Percentiles rank a stretch among this genome's conserved stretches.
These are phyloP conservation scores for Ramularia endophylla DNA, from an alignment of 2,329 filamentous ascomycete species.

Conservation along the genomic window DNA sequence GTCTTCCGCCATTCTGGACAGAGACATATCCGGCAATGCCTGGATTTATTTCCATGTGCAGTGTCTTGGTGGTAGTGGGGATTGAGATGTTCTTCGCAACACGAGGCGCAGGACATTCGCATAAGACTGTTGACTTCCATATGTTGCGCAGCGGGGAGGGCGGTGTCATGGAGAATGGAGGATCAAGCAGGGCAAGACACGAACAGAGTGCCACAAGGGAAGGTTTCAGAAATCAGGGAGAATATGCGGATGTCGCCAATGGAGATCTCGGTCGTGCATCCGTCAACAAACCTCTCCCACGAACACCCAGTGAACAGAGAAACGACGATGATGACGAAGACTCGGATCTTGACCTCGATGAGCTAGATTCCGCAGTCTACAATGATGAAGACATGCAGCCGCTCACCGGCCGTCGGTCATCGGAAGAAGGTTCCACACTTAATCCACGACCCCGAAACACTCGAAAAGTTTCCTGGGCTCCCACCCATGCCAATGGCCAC, in stretches of 20 bases:
- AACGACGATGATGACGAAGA: conserved; percentile 23
- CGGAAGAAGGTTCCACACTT: conserved; percentile 10
- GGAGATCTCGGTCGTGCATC: background rate
- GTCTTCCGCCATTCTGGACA: conserved; percentile 73
- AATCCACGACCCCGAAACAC: conserved; percentile 2
- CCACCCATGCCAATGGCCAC: conserved; percentile 4
- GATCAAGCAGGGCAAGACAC: background rate
- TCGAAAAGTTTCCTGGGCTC: conserved; percentile 19
- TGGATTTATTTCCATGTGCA: conserved; percentile 74
- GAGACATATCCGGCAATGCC: conserved; percentile 72
- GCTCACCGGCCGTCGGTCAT: conserved; percentile 17
- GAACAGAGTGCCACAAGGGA: background rate
- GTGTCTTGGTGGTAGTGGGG: conserved; percentile 73
- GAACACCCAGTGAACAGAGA: conserved; percentile 14
- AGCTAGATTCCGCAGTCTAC: conserved; percentile 23
- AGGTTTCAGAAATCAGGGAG: background rate
- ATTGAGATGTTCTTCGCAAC: conserved; percentile 87
- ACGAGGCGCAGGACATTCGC: conserved; percentile 55
- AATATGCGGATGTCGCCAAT: conserved; percentile 1
- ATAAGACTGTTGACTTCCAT: conserved; percentile 39
- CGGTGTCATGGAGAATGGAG: conserved; percentile 7
- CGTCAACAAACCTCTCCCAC: conserved; percentile 29
- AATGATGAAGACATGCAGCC: conserved; percentile 19
- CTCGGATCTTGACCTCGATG: conserved; percentile 30
- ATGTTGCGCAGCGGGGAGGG: conserved; percentile 20